These are phyloP conservation scores for Podospora fimiseda DNA, from an alignment of 495 filamentous ascomycete genomes.

Conservation along the genomic window DNA sequence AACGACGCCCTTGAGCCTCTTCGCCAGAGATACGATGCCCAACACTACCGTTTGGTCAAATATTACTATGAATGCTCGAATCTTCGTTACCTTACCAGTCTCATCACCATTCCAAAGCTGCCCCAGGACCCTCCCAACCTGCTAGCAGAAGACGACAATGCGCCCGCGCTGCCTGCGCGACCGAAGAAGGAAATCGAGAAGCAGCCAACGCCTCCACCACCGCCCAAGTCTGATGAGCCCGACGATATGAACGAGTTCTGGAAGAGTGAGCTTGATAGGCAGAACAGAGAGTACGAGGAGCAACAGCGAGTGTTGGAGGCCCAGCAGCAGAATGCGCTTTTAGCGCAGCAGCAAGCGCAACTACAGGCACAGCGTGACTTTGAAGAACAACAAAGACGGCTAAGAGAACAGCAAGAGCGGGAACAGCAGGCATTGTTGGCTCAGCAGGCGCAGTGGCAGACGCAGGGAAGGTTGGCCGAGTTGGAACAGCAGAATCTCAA, in stretches of 20 bases:
- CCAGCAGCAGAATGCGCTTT: constrained; percentile 62
- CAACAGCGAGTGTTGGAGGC: constrained; percentile 83
- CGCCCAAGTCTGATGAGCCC: constrained; percentile 64
- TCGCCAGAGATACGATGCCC: constrained; percentile 80
- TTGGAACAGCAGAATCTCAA: constrained; percentile 92
- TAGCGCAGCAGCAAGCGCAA: constrained; percentile 66
- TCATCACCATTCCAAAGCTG: constrained; percentile 93
- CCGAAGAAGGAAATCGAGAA: constrained; percentile 65
- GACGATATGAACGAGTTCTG: constrained; percentile 97
- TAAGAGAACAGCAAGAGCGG: constrained; percentile 81
- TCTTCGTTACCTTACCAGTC: constrained; percentile 86
- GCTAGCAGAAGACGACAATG: constrained; percentile 73
- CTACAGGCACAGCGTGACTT: constrained; percentile 85
- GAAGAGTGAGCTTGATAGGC: constrained; percentile 82
- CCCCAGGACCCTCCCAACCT: constrained; percentile 90
- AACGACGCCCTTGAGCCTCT: constrained; percentile 91
- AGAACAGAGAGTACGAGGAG: constrained; percentile 90
- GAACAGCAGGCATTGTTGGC: constrained; percentile 84
- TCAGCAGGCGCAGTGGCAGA: constrained; percentile 85
- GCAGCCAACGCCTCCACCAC: constrained; percentile 59
- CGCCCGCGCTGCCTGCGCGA: constrained; percentile 74
- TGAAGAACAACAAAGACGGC: constrained; percentile 84
- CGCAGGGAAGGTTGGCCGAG: constrained; percentile 87
- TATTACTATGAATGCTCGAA: constrained; percentile 99
- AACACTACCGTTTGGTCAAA: constrained; percentile 90